phyloP scores from a whole-genome alignment of 768 basidiomycete species.

The Saitozyma sp. region DNA sequence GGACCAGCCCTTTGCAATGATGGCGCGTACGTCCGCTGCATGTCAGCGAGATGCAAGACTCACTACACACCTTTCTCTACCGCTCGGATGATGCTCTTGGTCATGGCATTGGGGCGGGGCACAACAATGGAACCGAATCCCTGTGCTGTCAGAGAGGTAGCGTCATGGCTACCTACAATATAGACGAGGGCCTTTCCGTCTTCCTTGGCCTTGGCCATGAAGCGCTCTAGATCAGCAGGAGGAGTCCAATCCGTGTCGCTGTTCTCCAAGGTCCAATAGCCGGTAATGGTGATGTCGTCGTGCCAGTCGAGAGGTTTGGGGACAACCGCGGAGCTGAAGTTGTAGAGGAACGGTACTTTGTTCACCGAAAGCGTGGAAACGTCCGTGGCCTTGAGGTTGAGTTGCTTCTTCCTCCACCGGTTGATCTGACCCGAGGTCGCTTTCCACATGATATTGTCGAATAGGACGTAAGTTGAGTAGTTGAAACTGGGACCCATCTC shows the following conservation, averaged over 20 bases:
- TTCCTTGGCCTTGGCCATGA: constrained; percentile 61
- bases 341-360: constrained; percentile 64
- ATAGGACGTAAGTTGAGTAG: constrained; percentile 60
- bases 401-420: constrained; percentile 62
- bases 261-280: constrained; percentile 67
- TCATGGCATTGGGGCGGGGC: constrained; percentile 61
- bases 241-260: constrained; percentile 64
- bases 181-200: constrained; percentile 68
- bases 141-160: constrained; percentile 4
- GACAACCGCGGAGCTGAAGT: constrained; percentile 68
- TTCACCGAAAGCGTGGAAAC: constrained; percentile 64
- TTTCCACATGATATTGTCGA: constrained; percentile 68
- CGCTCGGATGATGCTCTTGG: constrained; percentile 62
- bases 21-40: constrained; percentile 60
- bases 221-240: constrained; percentile 58
- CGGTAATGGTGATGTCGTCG: constrained; percentile 57
- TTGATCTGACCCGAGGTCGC: constrained; percentile 69
- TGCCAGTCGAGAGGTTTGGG: constrained; percentile 72
- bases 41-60: no score
- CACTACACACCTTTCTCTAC: constrained; percentile 58
- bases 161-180: constrained; percentile 54
- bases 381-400: constrained; percentile 60
- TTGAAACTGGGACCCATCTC: constrained; percentile 65
- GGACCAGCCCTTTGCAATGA: constrained; percentile 70
- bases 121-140: constrained; percentile 70